Conservation (phyloP, 345 rosid genomes). For the Heritiera fomes region DNA sequence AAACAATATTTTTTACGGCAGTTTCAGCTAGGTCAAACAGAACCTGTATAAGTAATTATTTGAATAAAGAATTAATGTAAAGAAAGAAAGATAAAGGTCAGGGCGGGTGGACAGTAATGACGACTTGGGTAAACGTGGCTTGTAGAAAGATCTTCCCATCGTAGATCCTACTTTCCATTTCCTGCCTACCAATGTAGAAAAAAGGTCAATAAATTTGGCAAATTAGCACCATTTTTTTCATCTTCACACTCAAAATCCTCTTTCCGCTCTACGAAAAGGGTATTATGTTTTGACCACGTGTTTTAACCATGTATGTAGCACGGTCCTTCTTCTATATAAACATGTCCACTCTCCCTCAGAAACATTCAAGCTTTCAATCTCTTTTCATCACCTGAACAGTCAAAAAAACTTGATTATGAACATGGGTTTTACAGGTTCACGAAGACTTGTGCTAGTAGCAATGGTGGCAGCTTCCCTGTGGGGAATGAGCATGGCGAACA, state of each 20-base stretch:
- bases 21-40: too few relatives aligned
- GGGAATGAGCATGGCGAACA: conserved; percentile 28
- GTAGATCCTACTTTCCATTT: neutral
- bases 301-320: too few relatives aligned
- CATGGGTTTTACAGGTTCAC: neutral
- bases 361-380: too few relatives aligned
- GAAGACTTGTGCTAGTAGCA: neutral
- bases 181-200: neutral
- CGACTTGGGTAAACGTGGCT: conserved; percentile 40
- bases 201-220: neutral
- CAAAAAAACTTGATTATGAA: too few relatives aligned
- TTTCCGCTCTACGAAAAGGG: too few relatives aligned
- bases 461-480: neutral
- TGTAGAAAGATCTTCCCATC: neutral
- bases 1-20: too few relatives aligned
- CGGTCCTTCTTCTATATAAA: too few relatives aligned
- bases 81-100: neutral
- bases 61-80: too few relatives aligned
- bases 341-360: too few relatives aligned
- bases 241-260: neutral
- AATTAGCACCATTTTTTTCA: conserved; percentile 23
- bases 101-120: neutral
- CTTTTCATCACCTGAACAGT: too few relatives aligned
- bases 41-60: too few relatives aligned
- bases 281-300: too few relatives aligned